A percentile compares a stretch with the other conserved stretches of the same genome.
These are phyloP conservation scores for Haberlea rhodopensis DNA, from an alignment of 257 asterid genomes.

Conservation along the genomic window DNA sequence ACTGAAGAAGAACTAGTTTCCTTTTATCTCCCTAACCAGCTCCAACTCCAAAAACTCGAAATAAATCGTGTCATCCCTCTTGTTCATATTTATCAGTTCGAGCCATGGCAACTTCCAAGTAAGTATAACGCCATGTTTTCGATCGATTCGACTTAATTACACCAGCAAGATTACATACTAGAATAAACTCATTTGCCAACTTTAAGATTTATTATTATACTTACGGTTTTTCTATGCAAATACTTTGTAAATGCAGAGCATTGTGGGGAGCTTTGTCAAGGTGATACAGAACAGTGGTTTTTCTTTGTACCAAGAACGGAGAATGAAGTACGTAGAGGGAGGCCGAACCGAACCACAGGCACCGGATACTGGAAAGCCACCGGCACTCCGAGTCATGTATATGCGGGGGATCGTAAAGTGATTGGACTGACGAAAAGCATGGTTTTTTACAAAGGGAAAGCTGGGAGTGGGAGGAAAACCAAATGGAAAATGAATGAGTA, in stretches of 20 bases:
- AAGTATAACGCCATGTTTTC: neutral
- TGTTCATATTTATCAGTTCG: slow-evolving; percentile 52
- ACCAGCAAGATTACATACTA: neutral
- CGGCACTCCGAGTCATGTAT: slow-evolving; percentile 72
- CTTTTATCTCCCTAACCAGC: slow-evolving; percentile 59
- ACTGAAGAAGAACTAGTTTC: slow-evolving; percentile 79
- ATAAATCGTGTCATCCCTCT: slow-evolving; percentile 54
- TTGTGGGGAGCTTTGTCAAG: slow-evolving; percentile 63
- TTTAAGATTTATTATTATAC: neutral
- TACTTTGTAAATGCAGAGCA: slow-evolving; percentile 43
- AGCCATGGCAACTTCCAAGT: slow-evolving; percentile 80
- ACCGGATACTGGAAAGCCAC: slow-evolving; percentile 92
- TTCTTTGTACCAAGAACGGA: slow-evolving; percentile 66
- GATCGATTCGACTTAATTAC: neutral
- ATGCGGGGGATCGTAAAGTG: slow-evolving; percentile 49
- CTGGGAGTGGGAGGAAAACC: slow-evolving; percentile 67
- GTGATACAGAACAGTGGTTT: slow-evolving; percentile 80
- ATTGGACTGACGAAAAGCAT: slow-evolving; percentile 74
- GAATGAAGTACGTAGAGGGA: slow-evolving; percentile 68
- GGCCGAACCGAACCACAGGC: slow-evolving; percentile 62
- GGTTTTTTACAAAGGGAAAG: slow-evolving; percentile 78
- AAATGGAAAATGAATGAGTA: slow-evolving; percentile 84
- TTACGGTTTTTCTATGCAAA: no score
- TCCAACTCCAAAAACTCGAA: slow-evolving; percentile 30
- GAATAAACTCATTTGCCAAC: neutral